phyloP scores from a whole-genome alignment of 768 basidiomycete genomes.

The Tricholoma furcatifolium region DNA sequence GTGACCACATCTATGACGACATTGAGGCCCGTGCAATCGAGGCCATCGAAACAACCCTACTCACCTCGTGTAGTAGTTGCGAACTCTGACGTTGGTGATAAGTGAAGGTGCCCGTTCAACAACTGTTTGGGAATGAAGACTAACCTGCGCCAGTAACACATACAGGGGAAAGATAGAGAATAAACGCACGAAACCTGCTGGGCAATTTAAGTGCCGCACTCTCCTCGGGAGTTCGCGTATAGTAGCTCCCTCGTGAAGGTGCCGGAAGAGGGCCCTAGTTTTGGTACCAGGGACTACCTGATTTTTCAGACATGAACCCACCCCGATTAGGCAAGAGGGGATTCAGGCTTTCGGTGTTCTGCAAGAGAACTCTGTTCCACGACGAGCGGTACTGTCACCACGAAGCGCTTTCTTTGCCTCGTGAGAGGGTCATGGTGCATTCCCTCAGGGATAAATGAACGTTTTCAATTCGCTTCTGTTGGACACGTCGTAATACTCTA shows the following conservation, averaged over 20 bases:
- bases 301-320: constrained; percentile 10
- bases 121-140: constrained; percentile 17
- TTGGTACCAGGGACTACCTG: constrained; percentile 13
- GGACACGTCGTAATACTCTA: background rate
- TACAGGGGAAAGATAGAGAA: constrained; percentile 23
- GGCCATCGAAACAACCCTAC: constrained; percentile 11
- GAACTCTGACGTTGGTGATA: constrained; percentile 38
- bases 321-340: constrained; percentile 17
- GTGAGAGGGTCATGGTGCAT: constrained; percentile 11
- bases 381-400: constrained; percentile 8
- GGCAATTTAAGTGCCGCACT: constrained; percentile 26
- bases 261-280: constrained; percentile 9
- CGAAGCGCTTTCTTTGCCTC: constrained; percentile 16
- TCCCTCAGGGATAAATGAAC: constrained; percentile 3
- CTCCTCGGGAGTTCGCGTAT: constrained; percentile 18
- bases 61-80: constrained; percentile 53
- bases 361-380: constrained; percentile 9
- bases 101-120: constrained; percentile 20
- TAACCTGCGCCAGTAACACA: constrained; percentile 66
- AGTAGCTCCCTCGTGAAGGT: constrained; percentile 18
- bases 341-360: constrained; percentile 16
- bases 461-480: constrained; percentile 2
- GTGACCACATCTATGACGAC: constrained; percentile 49
- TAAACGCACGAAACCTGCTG: constrained; percentile 9
- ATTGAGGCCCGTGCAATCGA: no score